Evolutionary conservation across 116 monocot genomes (phyloP).

Genomic region (Iris pallida): DNA sequence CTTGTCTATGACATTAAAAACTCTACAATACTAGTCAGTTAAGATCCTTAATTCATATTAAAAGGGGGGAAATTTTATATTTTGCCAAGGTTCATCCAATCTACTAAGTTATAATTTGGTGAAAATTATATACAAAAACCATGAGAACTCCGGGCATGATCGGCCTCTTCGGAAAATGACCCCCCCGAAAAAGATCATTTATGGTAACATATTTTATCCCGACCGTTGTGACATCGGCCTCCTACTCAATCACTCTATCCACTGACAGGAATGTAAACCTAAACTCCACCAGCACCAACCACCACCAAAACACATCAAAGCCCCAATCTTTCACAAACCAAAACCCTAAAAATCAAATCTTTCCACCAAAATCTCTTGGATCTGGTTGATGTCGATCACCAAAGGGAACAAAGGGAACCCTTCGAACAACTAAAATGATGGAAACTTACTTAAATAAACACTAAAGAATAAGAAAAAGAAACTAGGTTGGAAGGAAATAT

Average conservation of each 20-base stretch:
- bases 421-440: background rate
- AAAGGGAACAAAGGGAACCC: conserved; percentile 42
- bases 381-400: conserved; percentile 65
- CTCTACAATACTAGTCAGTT: no score
- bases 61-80: no score
- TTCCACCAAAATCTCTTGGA: conserved; percentile 33
- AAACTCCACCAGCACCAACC: background rate
- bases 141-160: conserved; percentile 99
- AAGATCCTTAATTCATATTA: no score
- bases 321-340: no score
- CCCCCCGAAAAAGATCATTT: conserved; percentile 88
- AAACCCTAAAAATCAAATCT: background rate
- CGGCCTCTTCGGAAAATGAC: conserved; percentile 91
- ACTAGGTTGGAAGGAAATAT: background rate
- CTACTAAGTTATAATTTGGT: no score
- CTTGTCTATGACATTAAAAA: no score
- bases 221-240: conserved; percentile 73
- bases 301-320: no score
- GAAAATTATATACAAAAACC: conserved; percentile 73
- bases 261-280: conserved; percentile 94
- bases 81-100: no score
- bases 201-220: conserved; percentile 96
- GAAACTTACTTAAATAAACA: background rate
- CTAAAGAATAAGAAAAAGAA: conserved; percentile 3
- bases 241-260: conserved; percentile 94